Conservation (phyloP, 306 rosid species). For the Mucuna pruriens region DNA sequence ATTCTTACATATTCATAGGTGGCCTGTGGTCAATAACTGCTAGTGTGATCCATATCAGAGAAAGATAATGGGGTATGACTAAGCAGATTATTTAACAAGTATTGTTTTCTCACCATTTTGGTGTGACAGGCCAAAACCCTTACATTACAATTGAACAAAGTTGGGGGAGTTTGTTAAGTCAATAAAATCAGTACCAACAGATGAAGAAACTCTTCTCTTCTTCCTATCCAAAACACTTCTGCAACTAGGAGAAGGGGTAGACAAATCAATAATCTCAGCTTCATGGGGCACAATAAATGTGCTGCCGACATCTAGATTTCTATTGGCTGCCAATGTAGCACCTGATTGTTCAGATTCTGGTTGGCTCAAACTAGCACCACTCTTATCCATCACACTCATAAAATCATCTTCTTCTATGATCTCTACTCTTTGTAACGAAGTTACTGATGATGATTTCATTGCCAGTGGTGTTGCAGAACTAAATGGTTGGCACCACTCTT, state of each 20-base stretch:
- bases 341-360: conserved; percentile 36
- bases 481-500: conserved; percentile 30
- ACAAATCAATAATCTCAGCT: conserved; percentile 75
- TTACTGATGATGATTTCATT: conserved; percentile 31
- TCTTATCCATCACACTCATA: background rate
- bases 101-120: conserved; percentile 14
- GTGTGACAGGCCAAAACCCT: conserved; percentile 26
- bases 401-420: conserved; percentile 28
- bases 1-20: background rate
- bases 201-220: conserved; percentile 63
- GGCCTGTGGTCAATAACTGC: background rate
- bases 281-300: conserved; percentile 41
- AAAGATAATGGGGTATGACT: conserved; percentile 30
- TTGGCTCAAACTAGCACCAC: conserved; percentile 33
- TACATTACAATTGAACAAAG: conserved; percentile 71
- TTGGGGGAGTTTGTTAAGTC: conserved; percentile 81
- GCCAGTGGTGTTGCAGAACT: conserved; percentile 32
- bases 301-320: conserved; percentile 23
- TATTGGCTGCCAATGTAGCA: conserved; percentile 13
- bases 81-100: conserved; percentile 26
- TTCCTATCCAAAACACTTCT: conserved; percentile 49
- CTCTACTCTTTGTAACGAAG: conserved; percentile 32
- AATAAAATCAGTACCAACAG: conserved; percentile 52
- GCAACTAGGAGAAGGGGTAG: conserved; percentile 78
- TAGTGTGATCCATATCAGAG: conserved; percentile 35